Conservation (phyloP, 177 flowering plant species). For the Vitis hybrid region DNA sequence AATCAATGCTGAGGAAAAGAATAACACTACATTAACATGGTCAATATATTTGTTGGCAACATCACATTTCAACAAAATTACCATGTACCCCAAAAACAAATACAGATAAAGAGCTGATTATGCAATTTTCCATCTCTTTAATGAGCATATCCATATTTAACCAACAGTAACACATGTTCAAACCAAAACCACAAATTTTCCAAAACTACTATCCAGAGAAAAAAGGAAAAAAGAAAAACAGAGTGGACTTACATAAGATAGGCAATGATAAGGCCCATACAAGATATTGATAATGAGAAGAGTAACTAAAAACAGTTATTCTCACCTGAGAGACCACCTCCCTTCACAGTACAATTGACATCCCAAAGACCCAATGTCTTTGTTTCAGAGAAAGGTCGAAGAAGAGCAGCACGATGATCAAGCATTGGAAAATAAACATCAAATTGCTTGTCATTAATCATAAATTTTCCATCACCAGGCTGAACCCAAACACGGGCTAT, state of each 20-base stretch:
- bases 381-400: slow-evolving; percentile 87
- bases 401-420: slow-evolving; percentile 90
- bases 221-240: background rate
- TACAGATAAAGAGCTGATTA: no score
- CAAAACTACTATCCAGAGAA: background rate
- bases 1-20: no score
- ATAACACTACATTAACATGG: no score
- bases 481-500: slow-evolving; percentile 94
- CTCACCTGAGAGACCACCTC: slow-evolving; percentile 86
- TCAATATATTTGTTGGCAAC: no score
- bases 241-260: background rate
- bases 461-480: slow-evolving; percentile 86
- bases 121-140: no score
- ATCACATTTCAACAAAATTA: no score
- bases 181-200: no score
- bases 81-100: no score
- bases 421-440: slow-evolving; percentile 90
- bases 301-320: background rate
- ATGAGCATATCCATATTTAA: no score
- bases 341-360: slow-evolving; percentile 84
- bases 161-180: no score
- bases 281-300: background rate
- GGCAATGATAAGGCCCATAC: background rate
- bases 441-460: slow-evolving; percentile 74
- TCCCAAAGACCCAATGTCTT: slow-evolving; percentile 94